Evolutionary conservation across 2,329 filamentous ascomycete species (phyloP).

Genomic region (Talaromyces sp.): DNA sequence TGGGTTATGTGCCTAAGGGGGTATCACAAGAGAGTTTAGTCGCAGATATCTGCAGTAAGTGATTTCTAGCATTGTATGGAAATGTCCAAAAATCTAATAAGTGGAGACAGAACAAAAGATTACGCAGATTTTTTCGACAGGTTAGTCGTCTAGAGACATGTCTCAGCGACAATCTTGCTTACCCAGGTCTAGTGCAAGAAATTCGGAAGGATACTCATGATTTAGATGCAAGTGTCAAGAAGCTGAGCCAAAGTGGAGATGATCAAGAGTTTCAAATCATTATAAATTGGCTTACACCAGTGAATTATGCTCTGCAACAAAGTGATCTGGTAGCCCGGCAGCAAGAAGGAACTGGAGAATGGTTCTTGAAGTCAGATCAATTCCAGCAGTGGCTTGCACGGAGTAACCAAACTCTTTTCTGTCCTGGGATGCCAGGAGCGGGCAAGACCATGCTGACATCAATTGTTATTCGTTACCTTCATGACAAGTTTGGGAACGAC

Average conservation of each 20-base stretch:
- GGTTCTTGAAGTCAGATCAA: not conserved
- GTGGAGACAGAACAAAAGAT: no score
- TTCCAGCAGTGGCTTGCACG: not conserved
- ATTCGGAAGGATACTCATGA: no score
- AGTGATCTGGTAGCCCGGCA: not conserved
- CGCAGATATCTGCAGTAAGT: not conserved
- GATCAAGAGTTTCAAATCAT: not conserved
- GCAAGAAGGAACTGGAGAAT: not conserved
- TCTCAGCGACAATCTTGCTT: no score
- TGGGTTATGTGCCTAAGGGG: not conserved
- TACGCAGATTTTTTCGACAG: no score
- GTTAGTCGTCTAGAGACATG: no score
- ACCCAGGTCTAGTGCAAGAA: no score
- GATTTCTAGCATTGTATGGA: no score
- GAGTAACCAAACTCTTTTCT: not conserved
- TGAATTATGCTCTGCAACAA: not conserved
- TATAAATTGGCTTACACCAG: not conserved
- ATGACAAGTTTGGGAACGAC: constrained; percentile 15
- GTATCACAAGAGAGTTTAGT: not conserved
- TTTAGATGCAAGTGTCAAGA: not conserved
- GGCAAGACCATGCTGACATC: constrained; percentile 50
- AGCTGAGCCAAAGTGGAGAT: not conserved
- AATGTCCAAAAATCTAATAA: no score
- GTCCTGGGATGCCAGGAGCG: constrained; percentile 44
- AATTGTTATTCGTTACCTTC: constrained; percentile 42